A percentile compares a stretch with the other conserved stretches of the same genome.
These are phyloP conservation scores for Stereum hirsutum DNA, from an alignment of 1,284 basidiomycete species.

Conservation along the genomic window DNA sequence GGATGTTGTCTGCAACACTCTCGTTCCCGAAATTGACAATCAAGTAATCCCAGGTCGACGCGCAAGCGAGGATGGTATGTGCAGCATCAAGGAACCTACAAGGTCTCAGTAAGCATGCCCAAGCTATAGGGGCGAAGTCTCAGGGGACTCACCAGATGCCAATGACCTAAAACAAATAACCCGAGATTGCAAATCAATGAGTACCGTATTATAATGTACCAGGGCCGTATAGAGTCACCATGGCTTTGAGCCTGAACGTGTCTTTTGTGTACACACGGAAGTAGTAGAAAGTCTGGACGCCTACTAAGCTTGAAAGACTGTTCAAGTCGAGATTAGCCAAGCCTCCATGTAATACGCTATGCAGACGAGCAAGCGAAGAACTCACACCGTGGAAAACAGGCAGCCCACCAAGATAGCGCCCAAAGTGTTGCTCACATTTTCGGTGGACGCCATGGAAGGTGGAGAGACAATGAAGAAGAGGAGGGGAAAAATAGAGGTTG, in stretches of 20 bases:
- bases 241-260: conserved; percentile 7
- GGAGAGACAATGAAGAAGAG: no score
- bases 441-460: no score
- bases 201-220: neutral
- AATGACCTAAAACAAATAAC: conserved; percentile 1
- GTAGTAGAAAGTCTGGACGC: conserved; percentile 14
- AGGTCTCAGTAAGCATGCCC: neutral
- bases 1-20: conserved; percentile 22
- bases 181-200: neutral
- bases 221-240: conserved; percentile 11
- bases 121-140: neutral
- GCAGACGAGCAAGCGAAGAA: neutral
- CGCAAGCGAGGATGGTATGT: conserved; percentile 27
- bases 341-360: no score
- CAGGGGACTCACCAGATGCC: conserved; percentile 4
- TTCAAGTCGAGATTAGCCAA: neutral
- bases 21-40: conserved; percentile 27
- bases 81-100: conserved; percentile 23
- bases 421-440: no score
- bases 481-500: no score
- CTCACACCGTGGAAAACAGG: conserved; percentile 8
- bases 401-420: conserved; percentile 10
- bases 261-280: conserved; percentile 14
- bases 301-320: conserved; percentile 15
- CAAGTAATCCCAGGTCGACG: conserved; percentile 29